Evolutionary conservation across 2,329 filamentous ascomycete genomes (phyloP), one percentile per base, ranked within the genome.

Genomic region (Colletotrichum kahawae): DNA sequence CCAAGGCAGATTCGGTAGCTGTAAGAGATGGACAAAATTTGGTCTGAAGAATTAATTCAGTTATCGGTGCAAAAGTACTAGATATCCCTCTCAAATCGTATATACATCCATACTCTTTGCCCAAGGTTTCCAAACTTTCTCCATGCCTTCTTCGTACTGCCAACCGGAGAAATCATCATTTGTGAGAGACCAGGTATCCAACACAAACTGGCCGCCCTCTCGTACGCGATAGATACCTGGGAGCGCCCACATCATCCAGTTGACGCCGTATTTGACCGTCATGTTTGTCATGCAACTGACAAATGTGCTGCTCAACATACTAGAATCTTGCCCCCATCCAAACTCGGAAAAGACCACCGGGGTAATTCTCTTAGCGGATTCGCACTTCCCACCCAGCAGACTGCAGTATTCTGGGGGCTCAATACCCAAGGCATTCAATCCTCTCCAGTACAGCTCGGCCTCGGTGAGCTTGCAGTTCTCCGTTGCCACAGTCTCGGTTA

Each of bases 61-160:
- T 16, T 43, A n/a, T 43, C 43, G 43, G n/a, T 51, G 43, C 21
- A 21, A 4, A 21, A 51, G 43, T 51, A 27, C 24, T 27, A 21
- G 43, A 51, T n/a, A 21, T 21, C 0, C 10, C n/a, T 51, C 6
- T 51, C 43, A 51, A 51, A 51, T 51, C 1, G 43, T 51, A 7
- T 51, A 51, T 4, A 51, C 29, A 62, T 62, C 57, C 86, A 87
- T 88, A 12, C 77, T 80, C 76, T 79, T 77, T 4, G 87, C 83
- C 87, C 87, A 89, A 4, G 87, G 87, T 82, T 86, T 88, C 87
- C 87, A 89, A 77, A 85, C 88, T 65, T 83, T 79, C 74, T 89
- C 85, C 34, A 89, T 81, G 2, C 85, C 87, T 54, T 82, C 83
- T 3, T 83, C 81, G 60, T 84, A 87, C 31, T 83, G 83, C 87